phyloP scores from a whole-genome alignment of 257 asterid species.

The Jacaranda mimosifolia region DNA sequence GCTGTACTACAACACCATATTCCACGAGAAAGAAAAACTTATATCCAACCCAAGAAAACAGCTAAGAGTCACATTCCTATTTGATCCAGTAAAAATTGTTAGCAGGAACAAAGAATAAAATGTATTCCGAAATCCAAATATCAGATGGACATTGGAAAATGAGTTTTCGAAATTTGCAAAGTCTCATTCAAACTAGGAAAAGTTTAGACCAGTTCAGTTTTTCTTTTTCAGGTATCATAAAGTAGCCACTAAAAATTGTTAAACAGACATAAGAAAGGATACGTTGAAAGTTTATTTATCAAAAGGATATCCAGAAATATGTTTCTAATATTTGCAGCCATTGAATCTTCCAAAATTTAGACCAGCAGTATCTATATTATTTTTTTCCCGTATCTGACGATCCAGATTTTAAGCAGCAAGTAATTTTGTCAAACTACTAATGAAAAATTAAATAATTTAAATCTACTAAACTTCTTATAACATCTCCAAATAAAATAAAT shows the following conservation, averaged over 20 bases:
- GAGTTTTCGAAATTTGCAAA: not conserved
- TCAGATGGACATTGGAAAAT: not conserved
- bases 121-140: not conserved
- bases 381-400: not conserved
- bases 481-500: not conserved
- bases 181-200: not conserved
- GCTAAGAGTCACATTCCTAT: not conserved
- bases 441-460: not conserved
- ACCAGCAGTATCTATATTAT: not conserved
- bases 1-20: not conserved
- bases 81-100: not conserved
- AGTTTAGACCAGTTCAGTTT: not conserved
- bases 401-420: not conserved
- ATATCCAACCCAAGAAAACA: no score
- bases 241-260: not conserved
- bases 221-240: not conserved
- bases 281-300: no score
- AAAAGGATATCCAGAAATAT: not conserved
- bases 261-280: not conserved
- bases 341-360: no score
- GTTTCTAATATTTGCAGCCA: not conserved
- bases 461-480: not conserved
- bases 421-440: slow-evolving; percentile 4
- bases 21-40: not conserved
- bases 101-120: no score